phyloP scores from a whole-genome alignment of 176 grass and related monocot species.

The Otatea glauca region DNA sequence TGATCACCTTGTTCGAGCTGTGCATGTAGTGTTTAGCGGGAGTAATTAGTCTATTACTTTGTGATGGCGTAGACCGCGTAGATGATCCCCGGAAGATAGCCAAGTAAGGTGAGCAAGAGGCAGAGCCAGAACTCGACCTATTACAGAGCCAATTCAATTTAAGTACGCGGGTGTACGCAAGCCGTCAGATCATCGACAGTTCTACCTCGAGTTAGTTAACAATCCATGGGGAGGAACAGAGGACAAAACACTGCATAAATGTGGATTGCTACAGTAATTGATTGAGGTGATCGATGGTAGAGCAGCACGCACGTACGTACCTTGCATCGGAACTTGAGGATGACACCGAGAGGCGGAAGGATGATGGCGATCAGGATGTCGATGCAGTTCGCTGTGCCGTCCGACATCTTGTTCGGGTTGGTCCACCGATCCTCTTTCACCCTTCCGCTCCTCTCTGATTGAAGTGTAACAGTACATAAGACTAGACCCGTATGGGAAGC shows the following conservation, averaged over 20 bases:
- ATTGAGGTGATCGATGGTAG: not conserved
- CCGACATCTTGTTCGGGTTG: too few relatives aligned
- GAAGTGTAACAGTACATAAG: too few relatives aligned
- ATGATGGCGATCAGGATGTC: conserved; percentile 60
- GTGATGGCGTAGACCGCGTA: conserved; percentile 47
- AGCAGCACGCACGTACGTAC: not conserved
- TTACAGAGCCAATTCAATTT: not conserved
- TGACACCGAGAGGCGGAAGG: conserved; percentile 52
- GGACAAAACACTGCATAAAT: not conserved
- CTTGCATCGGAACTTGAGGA: conserved; percentile 50
- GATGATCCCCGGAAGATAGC: conserved; percentile 38
- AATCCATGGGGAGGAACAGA: not conserved
- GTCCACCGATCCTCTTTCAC: too few relatives aligned
- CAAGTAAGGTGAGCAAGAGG: conserved; percentile 43
- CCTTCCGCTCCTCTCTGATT: too few relatives aligned
- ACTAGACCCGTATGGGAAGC: too few relatives aligned
- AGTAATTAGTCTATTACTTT: not conserved
- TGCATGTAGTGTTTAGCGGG: not conserved
- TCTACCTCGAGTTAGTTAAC: too few relatives aligned
- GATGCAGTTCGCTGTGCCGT: conserved; percentile 39
- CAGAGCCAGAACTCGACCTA: conserved; percentile 45
- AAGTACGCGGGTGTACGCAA: not conserved
- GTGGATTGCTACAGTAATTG: not conserved
- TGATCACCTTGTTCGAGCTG: not conserved
- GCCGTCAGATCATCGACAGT: not conserved